Conservation (phyloP, 352 stramenopile genomes). For the Globisporangium splendens region DNA sequence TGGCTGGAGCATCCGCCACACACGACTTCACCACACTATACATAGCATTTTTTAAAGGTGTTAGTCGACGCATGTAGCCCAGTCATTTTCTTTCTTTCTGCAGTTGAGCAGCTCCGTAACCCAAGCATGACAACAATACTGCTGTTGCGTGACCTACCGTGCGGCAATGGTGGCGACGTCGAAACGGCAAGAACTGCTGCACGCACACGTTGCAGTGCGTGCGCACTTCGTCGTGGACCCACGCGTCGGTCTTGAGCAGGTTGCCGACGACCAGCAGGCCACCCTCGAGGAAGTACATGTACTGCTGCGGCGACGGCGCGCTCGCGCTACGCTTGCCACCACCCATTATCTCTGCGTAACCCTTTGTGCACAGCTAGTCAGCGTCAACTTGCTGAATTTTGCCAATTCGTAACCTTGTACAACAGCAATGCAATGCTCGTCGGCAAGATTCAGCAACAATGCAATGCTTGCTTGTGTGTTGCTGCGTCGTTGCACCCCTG, state of each 20-base stretch:
- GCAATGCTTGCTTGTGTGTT: not conserved
- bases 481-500: not conserved
- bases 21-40: constrained; percentile 64
- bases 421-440: no score
- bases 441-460: no score
- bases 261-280: constrained; percentile 68
- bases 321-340: constrained; percentile 15
- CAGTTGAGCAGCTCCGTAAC: not conserved
- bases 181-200: constrained; percentile 78
- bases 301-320: constrained; percentile 24
- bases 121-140: not conserved
- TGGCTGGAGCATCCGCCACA: constrained; percentile 72
- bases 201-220: constrained; percentile 82
- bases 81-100: no score
- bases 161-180: constrained; percentile 72
- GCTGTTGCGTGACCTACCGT: constrained; percentile 27
- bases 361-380: not conserved
- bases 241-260: constrained; percentile 60
- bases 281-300: constrained; percentile 77
- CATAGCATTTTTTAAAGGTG: not conserved
- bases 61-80: no score
- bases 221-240: constrained; percentile 63
- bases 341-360: constrained; percentile 3
- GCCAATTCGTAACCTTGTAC: not conserved
- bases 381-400: not conserved